Evolutionary conservation across 192 early-diverging fungal genomes (phyloP).

Genomic region (Chytriomyces sp.): DNA sequence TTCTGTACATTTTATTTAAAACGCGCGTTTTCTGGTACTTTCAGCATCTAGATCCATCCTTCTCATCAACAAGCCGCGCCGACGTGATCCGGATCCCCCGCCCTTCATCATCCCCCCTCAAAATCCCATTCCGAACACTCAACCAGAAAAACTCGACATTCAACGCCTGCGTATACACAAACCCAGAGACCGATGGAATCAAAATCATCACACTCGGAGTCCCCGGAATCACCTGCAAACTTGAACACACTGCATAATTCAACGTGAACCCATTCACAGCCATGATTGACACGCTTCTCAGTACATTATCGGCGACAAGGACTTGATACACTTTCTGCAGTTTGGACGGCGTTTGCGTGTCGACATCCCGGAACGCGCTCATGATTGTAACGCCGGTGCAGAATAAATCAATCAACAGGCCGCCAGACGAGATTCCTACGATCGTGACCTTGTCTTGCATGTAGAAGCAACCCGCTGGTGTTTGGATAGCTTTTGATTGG

Average conservation of each 20-base stretch:
- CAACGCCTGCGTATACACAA: not conserved
- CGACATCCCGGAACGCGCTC: not conserved
- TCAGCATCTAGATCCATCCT: too few relatives aligned
- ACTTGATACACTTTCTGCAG: not conserved
- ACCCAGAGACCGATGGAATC: not conserved
- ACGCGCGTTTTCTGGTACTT: too few relatives aligned
- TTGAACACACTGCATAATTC: not conserved
- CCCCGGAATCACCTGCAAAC: too few relatives aligned
- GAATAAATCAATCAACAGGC: not conserved
- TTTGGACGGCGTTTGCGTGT: not conserved
- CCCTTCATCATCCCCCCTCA: not conserved
- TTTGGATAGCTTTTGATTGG: too few relatives aligned
- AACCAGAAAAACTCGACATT: not conserved
- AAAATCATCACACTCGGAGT: not conserved
- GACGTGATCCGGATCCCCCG: too few relatives aligned
- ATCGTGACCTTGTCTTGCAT: not conserved
- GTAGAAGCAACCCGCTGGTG: not conserved
- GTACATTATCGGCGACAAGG: not conserved
- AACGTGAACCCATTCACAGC: not conserved
- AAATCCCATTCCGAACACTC: not conserved
- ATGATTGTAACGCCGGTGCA: not conserved
- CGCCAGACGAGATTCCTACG: not conserved
- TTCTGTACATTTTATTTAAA: too few relatives aligned
- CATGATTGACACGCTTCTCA: not conserved
- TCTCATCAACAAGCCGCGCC: too few relatives aligned